phyloP scores from a whole-genome alignment of 805 yeast species.

The Kregervanrija pseudodelftensis region DNA sequence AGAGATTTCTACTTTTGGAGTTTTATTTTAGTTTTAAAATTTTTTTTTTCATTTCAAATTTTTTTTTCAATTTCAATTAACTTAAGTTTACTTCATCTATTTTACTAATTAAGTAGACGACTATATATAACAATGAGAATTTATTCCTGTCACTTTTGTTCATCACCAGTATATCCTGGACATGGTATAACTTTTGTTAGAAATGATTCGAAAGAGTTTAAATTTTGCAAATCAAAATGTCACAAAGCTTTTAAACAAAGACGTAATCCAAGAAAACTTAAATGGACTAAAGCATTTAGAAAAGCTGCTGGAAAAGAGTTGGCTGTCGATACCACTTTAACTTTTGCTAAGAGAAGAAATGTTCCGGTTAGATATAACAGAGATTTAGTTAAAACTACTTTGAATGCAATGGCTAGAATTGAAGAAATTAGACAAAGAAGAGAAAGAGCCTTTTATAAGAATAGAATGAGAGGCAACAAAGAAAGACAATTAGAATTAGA shows the following conservation, averaged over 20 bases:
- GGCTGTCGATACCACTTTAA: constrained; percentile 93
- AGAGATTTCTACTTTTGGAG: too few species aligned
- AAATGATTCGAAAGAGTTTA: constrained; percentile 95
- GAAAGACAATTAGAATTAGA: constrained; percentile 80
- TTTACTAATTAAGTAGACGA: neutral
- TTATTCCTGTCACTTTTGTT: constrained; percentile 91
- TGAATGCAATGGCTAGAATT: constrained; percentile 91
- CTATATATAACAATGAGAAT: constrained; percentile 54
- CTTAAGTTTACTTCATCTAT: neutral
- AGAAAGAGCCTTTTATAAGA: constrained; percentile 98
- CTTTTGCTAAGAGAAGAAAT: constrained; percentile 95
- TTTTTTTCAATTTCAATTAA: neutral
- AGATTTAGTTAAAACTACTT: constrained; percentile 88
- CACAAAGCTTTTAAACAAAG: constrained; percentile 96
- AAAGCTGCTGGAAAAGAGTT: constrained; percentile 98
- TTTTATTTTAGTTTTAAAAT: neutral
- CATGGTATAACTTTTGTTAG: constrained; percentile 97
- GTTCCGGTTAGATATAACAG: constrained; percentile 97
- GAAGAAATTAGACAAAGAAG: constrained; percentile 94
- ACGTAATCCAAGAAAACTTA: constrained; percentile 95
- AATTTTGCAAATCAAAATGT: constrained; percentile 97
- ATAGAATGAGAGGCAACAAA: constrained; percentile 97
- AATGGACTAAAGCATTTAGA: constrained; percentile 98
- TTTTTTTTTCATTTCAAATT: neutral
- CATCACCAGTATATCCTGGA: constrained; percentile 90